Percentiles rank a stretch among this genome's conserved stretches.
Conservation (phyloP, 345 rosid species). For the Brassica carinata region DNA sequence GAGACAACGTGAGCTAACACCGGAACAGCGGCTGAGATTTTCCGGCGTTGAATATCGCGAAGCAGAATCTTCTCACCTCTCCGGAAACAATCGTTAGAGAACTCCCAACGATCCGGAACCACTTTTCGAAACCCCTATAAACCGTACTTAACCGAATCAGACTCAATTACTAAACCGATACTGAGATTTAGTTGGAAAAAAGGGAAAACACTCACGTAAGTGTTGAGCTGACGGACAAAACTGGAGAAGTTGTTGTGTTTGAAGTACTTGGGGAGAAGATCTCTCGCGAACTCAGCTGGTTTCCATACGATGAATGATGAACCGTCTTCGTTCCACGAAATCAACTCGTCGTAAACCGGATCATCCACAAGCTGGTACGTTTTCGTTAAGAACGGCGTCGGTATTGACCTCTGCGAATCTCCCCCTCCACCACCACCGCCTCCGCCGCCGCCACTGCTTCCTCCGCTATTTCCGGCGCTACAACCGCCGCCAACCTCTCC, state of each 20-base stretch:
- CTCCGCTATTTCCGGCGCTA: constrained; percentile 43
- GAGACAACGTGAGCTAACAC: constrained; percentile 43
- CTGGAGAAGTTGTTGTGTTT: constrained; percentile 96
- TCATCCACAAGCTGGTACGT: constrained; percentile 88
- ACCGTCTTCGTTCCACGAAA: constrained; percentile 93
- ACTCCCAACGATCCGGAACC: constrained; percentile 97
- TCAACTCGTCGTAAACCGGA: constrained; percentile 66
- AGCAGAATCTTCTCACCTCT: constrained; percentile 79
- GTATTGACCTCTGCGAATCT: constrained; percentile 74
- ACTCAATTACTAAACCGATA: background rate
- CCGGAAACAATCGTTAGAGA: constrained; percentile 73
- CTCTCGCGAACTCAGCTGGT: constrained; percentile 92
- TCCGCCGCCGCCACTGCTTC: constrained; percentile 36
- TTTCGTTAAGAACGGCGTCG: constrained; percentile 88
- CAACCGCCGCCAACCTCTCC: constrained; percentile 50
- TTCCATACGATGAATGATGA: constrained; percentile 89
- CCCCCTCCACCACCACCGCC: constrained; percentile 19
- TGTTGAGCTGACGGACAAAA: constrained; percentile 94
- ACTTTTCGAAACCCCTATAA: constrained; percentile 87
- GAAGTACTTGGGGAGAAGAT: constrained; percentile 93
- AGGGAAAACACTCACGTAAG: constrained; percentile 61
- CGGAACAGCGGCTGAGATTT: constrained; percentile 49
- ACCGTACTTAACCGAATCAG: background rate
- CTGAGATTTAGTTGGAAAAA: background rate
- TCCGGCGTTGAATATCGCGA: constrained; percentile 86